phyloP scores from a whole-genome alignment of 495 filamentous ascomycete species.

The Tetracladium setigerum region DNA sequence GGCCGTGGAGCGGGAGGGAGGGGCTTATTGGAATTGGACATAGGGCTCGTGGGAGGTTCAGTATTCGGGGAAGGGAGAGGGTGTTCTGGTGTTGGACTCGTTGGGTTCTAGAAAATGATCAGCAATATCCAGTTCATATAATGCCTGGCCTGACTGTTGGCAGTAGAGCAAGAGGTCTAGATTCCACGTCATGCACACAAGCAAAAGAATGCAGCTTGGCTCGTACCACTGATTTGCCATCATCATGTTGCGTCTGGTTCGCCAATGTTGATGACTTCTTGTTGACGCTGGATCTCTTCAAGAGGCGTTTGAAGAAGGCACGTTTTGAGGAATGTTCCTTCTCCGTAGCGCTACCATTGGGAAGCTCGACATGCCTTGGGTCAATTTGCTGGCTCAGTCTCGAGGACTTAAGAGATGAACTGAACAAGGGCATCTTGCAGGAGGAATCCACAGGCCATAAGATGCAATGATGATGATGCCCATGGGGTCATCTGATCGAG shows the following conservation, averaged over 20 bases:
- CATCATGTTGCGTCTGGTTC: conserved; percentile 8
- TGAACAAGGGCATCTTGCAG: conserved; percentile 19
- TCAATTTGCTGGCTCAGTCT: conserved; percentile 4
- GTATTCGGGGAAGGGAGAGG: conserved; percentile 9
- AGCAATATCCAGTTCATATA: not conserved
- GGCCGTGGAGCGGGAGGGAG: conserved; percentile 42
- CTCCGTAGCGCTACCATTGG: conserved; percentile 1
- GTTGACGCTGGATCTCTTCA: conserved; percentile 22
- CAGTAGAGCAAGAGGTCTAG: too few relatives aligned
- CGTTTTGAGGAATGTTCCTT: conserved; percentile 22
- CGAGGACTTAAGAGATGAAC: conserved; percentile 15
- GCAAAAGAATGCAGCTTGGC: not conserved
- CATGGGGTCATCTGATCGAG: conserved; percentile 7
- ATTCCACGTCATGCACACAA: too few relatives aligned
- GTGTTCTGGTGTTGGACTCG: not conserved
- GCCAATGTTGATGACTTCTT: conserved; percentile 20
- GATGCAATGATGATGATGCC: not conserved
- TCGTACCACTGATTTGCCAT: conserved; percentile 21
- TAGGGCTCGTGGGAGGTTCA: conserved; percentile 12
- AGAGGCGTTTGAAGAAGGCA: conserved; percentile 28
- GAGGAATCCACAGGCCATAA: not conserved
- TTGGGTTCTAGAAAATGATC: not conserved
- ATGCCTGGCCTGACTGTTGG: too few relatives aligned
- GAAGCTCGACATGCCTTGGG: not conserved
- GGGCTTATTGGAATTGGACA: conserved; percentile 41